Evolutionary conservation across 2,329 filamentous ascomycete genomes (phyloP), one percentile per base, ranked within the genome.

Genomic region (Penicillium sp.): DNA sequence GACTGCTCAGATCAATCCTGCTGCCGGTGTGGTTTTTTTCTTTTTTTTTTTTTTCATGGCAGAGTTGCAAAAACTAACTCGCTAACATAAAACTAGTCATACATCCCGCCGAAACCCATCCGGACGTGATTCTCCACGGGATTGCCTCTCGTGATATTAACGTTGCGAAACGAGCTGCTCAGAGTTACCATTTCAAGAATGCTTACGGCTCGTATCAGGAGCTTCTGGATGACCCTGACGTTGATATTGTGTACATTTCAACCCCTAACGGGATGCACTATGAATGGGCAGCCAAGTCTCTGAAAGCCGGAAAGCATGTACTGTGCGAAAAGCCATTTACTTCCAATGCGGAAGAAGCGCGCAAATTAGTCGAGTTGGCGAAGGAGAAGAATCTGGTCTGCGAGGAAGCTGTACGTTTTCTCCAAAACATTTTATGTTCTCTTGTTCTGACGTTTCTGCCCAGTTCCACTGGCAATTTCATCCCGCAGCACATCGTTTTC

Each of bases 311-410:
- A 3, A 83, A 83, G 61, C 80, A 83, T 61, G 79, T 84, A 14
- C 73, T 83, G 0, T 69, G 81, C 6, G 81, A 83, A 62, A 83
- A 83, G 66, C 78, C 81, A 0, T 73, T 77, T 2, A 74, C 73
- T 5, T 71, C 72, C 28, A 82, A 80, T 62, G 65, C 71, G 2
- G 58, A 56, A 0, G 78, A 83, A 61, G 79, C 78, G 3, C 64
- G 64, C 21, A 60, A 64, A 0, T 70, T 83, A 20, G 79, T 81
- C 61, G 64, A 63, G n/a, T 65, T 68, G 18, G 70, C 73, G 0
- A 49, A 52, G 3, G 65, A 69, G 5, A 59, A 28, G 26, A 23
- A 43, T n/a, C 21, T 60, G 18, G 47, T 60, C 14, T 45, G 56
- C 8, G 59, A 60, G 20, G 59, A 60, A 46, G 59, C 59, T n/a